Evolutionary conservation across 2,329 filamentous ascomycete species (phyloP).

Genomic region (Pseudogymnoascus verrucosus): DNA sequence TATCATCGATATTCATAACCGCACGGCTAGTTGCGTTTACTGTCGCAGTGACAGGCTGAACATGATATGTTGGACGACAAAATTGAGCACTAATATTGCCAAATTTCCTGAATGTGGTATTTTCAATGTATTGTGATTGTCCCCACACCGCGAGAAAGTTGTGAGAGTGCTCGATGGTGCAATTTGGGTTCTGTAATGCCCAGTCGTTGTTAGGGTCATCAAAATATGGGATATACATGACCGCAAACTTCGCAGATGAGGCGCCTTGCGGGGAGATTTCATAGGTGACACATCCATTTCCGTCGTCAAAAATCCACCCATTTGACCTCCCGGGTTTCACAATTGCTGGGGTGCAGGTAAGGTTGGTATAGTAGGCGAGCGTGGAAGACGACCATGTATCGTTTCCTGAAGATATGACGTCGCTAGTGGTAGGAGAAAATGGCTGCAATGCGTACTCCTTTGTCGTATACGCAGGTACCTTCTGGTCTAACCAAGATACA

Average conservation of each 20-base stretch:
- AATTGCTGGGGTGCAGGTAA: constrained; percentile 32
- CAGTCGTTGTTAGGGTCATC: constrained; percentile 27
- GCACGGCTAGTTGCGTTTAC: constrained; percentile 25
- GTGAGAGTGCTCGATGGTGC: constrained; percentile 27
- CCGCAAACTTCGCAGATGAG: background rate
- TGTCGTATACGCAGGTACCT: constrained; percentile 36
- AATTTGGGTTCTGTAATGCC: constrained; percentile 28
- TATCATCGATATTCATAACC: constrained; percentile 15
- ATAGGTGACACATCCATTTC: constrained; percentile 31
- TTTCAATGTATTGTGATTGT: background rate
- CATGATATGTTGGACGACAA: constrained; percentile 38
- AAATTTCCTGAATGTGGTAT: background rate
- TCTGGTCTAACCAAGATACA: constrained; percentile 39
- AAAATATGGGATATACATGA: constrained; percentile 25
- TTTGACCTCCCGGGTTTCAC: background rate
- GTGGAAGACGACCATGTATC: constrained; percentile 23
- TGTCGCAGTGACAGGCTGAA: constrained; percentile 36
- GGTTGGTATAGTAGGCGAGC: constrained; percentile 29
- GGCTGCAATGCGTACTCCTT: constrained; percentile 36
- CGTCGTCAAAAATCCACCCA: constrained; percentile 29
- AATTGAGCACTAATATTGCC: constrained; percentile 31
- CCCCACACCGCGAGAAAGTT: constrained; percentile 33
- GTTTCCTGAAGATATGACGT: background rate
- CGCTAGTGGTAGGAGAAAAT: constrained; percentile 26
- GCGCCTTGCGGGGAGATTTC: constrained; percentile 11